Base-by-base conservation (phyloP, 257 asterid genomes). In the Rehmannia glutinosa region DNA sequence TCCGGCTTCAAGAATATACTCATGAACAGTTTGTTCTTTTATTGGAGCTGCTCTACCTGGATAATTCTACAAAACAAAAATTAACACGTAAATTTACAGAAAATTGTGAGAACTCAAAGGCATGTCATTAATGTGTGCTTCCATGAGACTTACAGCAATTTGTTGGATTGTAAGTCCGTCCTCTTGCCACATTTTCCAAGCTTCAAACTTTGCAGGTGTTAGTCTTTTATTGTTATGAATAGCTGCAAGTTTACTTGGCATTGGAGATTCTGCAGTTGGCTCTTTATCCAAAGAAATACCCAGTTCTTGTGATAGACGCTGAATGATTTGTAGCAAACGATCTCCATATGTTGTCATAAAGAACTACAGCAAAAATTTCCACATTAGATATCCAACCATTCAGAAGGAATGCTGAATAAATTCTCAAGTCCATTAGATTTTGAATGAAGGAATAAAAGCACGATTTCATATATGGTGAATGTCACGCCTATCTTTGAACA, bases 181-280 rank as follows among this genome's bases (percentile, higher is more conserved):
- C 66, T 85, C 92, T 76, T 90, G 95, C 96, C 96, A 92, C 98
- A 87, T 84, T 81, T 74, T 90, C 98, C 98, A 92, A 28, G 98
- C 93, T 81, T 92, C 89, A 60, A 82, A 76, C 84, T 86, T 92
- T 25, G 95, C 92, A 36, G 93, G 87, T 51, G 85, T 63, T 46
- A 84, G 63, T 45, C 77, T 78, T 66, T 71, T 84, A 32, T 41
- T 77, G 62, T 47, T 83, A 20, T 76, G 82, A 52, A 63, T 46
- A 24, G 72, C 67, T 36, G 57, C 60, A 43, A 58, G 49, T 75
- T 75, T 82, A 60, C 74, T 70, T 54, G 85, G 70, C 67, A 63
- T 50, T 53, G 75, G 77, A 69, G 77, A 42, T 72, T 78, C 90
- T 45, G 76, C 62, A 59, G 20, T 74, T 67, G 80, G 72, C 76